Evolutionary conservation across 2,329 filamentous ascomycete genomes (phyloP).

Genomic region (Colletotrichum trifolii): DNA sequence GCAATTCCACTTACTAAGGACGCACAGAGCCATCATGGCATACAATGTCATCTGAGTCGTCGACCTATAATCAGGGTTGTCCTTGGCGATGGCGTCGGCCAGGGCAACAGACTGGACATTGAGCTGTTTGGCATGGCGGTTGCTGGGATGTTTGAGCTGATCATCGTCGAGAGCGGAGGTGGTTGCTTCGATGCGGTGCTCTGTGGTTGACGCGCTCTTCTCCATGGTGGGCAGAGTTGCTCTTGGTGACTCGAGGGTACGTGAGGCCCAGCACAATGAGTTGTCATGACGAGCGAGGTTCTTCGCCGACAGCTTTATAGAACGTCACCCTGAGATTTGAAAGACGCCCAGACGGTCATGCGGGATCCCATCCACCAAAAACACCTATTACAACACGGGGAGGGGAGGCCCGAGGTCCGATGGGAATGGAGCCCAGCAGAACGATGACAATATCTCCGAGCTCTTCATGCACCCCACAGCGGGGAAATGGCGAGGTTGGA

Average conservation of each 20-base stretch:
- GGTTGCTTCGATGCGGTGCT: constrained; percentile 28
- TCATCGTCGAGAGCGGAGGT: constrained; percentile 32
- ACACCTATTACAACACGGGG: background rate
- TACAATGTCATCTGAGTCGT: constrained; percentile 27
- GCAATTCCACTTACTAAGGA: constrained; percentile 19
- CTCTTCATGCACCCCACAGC: too few species aligned
- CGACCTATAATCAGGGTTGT: constrained; percentile 34
- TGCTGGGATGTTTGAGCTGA: constrained; percentile 2
- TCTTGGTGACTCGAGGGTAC: too few species aligned
- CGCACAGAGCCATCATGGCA: constrained; percentile 27
- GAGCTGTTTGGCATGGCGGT: constrained; percentile 34
- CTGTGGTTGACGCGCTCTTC: background rate
- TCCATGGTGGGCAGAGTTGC: constrained; percentile 3
- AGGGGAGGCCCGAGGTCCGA: too few species aligned
- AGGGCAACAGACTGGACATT: constrained; percentile 36
- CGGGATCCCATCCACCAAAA: background rate
- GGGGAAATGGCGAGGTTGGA: too few species aligned
- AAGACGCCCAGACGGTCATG: background rate
- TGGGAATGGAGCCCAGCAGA: too few species aligned
- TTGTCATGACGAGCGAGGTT: background rate
- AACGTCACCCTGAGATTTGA: background rate
- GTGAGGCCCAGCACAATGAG: background rate
- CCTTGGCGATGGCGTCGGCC: constrained; percentile 35
- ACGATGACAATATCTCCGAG: too few species aligned
- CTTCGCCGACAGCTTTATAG: background rate